Percentiles rank a stretch among this genome's conserved stretches.
These are phyloP conservation scores for Podospora pseudoanserina DNA, from an alignment of 495 filamentous ascomycete species.

Conservation along the genomic window DNA sequence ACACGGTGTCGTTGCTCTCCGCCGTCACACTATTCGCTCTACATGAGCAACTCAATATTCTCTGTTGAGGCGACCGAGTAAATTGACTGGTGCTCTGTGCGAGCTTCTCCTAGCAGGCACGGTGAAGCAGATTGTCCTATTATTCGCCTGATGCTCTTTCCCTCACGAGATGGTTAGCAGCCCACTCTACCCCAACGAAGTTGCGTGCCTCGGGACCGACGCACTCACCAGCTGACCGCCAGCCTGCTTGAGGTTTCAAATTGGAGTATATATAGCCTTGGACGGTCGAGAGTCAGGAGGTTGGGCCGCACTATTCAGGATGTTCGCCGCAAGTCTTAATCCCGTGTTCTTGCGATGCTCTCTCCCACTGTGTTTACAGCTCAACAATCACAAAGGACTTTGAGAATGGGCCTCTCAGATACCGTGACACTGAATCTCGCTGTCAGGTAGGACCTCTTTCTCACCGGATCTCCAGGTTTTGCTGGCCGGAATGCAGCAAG, in stretches of 20 bases:
- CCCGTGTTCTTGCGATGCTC: background rate
- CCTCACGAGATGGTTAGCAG: background rate
- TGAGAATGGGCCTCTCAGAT: background rate
- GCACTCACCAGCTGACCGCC: background rate
- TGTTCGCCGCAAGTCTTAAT: background rate
- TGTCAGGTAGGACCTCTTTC: background rate
- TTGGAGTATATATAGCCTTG: background rate
- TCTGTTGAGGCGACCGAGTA: background rate
- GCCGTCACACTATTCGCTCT: slow-evolving; percentile 4
- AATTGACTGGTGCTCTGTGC: background rate
- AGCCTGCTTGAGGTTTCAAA: background rate
- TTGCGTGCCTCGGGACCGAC: background rate
- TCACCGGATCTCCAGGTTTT: background rate
- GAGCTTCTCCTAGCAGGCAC: background rate
- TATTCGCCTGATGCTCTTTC: background rate
- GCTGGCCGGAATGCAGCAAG: background rate
- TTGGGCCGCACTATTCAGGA: background rate
- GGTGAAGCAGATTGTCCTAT: background rate
- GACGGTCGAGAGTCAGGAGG: background rate
- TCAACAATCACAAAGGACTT: background rate
- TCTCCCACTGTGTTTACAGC: background rate
- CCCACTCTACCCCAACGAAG: background rate
- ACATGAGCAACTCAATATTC: background rate
- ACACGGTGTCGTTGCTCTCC: background rate
- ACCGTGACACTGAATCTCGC: background rate